A percentile compares a stretch with the other conserved stretches of the same genome.
Conservation (phyloP, 2,329 filamentous ascomycete species). For the Chaetoscypha palmicola region DNA sequence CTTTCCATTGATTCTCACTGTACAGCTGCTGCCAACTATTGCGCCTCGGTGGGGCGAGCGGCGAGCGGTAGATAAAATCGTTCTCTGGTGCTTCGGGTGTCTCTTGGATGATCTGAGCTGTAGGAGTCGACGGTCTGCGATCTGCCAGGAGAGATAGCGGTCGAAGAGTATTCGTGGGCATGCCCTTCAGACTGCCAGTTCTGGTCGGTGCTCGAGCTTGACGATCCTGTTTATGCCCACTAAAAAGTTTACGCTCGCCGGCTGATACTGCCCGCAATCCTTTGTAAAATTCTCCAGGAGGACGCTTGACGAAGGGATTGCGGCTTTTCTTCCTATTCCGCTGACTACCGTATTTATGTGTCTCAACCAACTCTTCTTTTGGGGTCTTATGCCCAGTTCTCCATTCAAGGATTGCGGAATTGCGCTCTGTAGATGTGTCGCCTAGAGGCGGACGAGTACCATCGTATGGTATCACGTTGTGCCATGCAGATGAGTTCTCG, state of each 20-base stretch:
- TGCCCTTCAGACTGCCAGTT: conserved; percentile 11
- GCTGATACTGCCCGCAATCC: conserved; percentile 16
- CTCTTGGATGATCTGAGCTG: background rate
- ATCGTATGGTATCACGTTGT: conserved; percentile 10
- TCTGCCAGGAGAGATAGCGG: conserved; percentile 21
- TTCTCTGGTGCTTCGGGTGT: conserved; percentile 3
- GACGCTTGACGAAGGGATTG: conserved; percentile 16
- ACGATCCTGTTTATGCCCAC: conserved; percentile 5
- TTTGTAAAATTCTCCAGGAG: conserved; percentile 25
- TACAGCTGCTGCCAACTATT: conserved; percentile 26
- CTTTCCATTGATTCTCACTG: conserved; percentile 16
- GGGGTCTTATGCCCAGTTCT: conserved; percentile 1
- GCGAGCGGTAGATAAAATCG: conserved; percentile 25
- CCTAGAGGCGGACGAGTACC: conserved; percentile 2
- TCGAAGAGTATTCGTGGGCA: conserved; percentile 19
- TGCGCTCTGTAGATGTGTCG: background rate
- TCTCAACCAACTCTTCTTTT: conserved; percentile 9
- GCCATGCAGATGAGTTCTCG: background rate
- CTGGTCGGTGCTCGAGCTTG: conserved; percentile 1
- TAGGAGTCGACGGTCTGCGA: conserved; percentile 11
- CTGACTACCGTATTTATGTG: conserved; percentile 4
- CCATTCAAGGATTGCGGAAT: background rate
- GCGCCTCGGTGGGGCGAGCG: conserved; percentile 24
- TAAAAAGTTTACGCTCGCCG: conserved; percentile 1
- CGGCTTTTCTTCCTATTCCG: conserved; percentile 7